Evolutionary conservation across 2,329 filamentous ascomycete genomes (phyloP).

Genomic region (Xylaria arbuscula): DNA sequence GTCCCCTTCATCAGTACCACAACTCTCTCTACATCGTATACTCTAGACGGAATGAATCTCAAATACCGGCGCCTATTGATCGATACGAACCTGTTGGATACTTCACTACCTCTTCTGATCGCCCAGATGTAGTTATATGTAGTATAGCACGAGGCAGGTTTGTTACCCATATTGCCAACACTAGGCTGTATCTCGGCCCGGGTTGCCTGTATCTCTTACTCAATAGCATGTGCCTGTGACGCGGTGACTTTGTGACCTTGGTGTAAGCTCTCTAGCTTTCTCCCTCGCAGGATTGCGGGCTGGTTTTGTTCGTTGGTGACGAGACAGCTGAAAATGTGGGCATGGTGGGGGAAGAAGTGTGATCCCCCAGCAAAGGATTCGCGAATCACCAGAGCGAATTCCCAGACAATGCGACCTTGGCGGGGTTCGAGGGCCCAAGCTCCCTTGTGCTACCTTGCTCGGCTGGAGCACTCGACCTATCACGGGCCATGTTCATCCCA

Average conservation of each 20-base stretch:
- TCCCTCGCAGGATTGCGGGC: constrained; percentile 26
- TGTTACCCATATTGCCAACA: constrained; percentile 1
- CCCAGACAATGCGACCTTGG: constrained; percentile 24
- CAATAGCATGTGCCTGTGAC: neutral
- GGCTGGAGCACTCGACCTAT: constrained; percentile 1
- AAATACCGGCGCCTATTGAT: constrained; percentile 3
- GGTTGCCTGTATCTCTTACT: neutral
- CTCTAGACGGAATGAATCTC: constrained; percentile 1
- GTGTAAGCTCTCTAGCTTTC: constrained; percentile 13
- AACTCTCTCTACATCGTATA: neutral
- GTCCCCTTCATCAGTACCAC: neutral
- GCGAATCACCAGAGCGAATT: constrained; percentile 25
- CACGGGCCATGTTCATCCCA: constrained; percentile 5
- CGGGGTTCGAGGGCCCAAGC: constrained; percentile 38
- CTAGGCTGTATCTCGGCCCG: constrained; percentile 6
- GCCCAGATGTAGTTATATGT: no score
- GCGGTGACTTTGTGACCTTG: constrained; percentile 13
- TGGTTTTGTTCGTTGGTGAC: constrained; percentile 23
- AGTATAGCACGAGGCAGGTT: neutral
- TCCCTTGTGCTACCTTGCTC: constrained; percentile 25
- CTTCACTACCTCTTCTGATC: neutral
- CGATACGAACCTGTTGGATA: neutral
- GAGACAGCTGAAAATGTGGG: constrained; percentile 27
- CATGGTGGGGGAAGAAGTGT: constrained; percentile 26
- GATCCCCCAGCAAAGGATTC: constrained; percentile 29